Evolutionary conservation across 1,139 yeast genomes (phyloP), one percentile per base, ranked within the genome.

Genomic region (Zygoascus meyerae): DNA sequence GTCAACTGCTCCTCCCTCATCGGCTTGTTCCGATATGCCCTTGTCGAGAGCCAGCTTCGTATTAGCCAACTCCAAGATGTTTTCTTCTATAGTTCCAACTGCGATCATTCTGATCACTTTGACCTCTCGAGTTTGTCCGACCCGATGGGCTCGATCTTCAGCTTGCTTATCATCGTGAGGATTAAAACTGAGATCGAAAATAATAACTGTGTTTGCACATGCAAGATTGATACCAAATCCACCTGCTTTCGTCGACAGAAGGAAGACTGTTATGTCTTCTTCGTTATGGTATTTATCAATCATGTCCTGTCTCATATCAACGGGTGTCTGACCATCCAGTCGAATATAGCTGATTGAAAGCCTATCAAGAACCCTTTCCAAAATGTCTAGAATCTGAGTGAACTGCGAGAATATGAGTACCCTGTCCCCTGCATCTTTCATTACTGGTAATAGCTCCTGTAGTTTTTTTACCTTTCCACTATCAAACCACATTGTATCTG

Each of bases 161-260:
- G 99, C 99, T 69, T 92, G 99, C 62, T 84, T 85, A 63, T 92
- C 99, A 64, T 92, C 98, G 64, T 94, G 98, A 0, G 99, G 99
- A 59, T 92, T 92, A 68, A 92, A 92, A 42, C 95, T 84, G 63
- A 89, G 92, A 63, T 92, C 99, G 60, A 82, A 90, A 33, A 94
- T 86, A 46, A 92, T 75, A 2, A 92, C 98, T 52, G 83, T 80
- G 61, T 89, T 92, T 8, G 99, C 98, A 59, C 96, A 95, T 2
- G 95, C 95, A 57, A 92, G 75, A 61, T 92, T 92, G 66, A 92
- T 92, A 50, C 98, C 98, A 68, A 92, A 92, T 1, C 98, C 98
- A 60, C 98, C 99, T 0, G 98, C 98, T 62, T 86, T 87, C 2
- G 99, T 92, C 8, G 96, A 86, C 38, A 92, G 71, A 47, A 92